Base-by-base conservation (phyloP, 305 asterid genomes). In the Solanum hybrid region DNA sequence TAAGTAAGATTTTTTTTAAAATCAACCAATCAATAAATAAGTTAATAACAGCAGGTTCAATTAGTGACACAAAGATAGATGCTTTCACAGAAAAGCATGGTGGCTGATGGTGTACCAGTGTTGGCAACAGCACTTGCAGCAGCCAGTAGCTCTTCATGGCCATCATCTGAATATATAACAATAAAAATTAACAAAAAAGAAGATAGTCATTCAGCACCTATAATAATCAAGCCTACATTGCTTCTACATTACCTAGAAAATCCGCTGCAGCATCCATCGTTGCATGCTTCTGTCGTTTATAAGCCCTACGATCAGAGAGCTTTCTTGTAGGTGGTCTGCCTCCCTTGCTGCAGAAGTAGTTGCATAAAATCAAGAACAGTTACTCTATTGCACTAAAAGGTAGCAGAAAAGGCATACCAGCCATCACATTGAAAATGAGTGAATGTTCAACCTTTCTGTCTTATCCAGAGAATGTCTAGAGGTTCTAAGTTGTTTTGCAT, bases 101-200 rank as follows among this genome's bases (percentile, higher is more conserved):
- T 17, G 72, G 88, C 72, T 10, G 77, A 36, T 38, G 40, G 27
- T 80, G 32, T 95, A 97, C 99, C 97, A 78, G 95, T 90, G 91
- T 95, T 93, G 64, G 94, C 91, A 92, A 94, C 98, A 89, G 98
- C 95, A 92, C 95, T 95, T 91, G 97, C 95, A 79, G 99, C 97
- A 92, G 98, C 97, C 93, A 95, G 92, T 88, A 97, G 99, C 94
- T 95, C 99, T 89, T 97, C 98, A 88, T 93, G 97, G 89, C 99
- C 99, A 93, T 94, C 96, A 93, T 93, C 97, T 76, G 95, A 94
- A 79, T 7, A 64, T 87, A 86, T 88, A 80, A 81, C 64, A 78
- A 85, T 86, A 89, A 71, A 84, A 90, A 90, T 7, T 35, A 92
- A 87, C 75, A 87, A 91, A 60, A 88, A 88, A 88, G 71, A 32